Percentiles rank a stretch among this genome's conserved stretches.
phyloP scores from a whole-genome alignment of 2,329 filamentous ascomycete species.

The Paraphaeosphaeria minitans region DNA sequence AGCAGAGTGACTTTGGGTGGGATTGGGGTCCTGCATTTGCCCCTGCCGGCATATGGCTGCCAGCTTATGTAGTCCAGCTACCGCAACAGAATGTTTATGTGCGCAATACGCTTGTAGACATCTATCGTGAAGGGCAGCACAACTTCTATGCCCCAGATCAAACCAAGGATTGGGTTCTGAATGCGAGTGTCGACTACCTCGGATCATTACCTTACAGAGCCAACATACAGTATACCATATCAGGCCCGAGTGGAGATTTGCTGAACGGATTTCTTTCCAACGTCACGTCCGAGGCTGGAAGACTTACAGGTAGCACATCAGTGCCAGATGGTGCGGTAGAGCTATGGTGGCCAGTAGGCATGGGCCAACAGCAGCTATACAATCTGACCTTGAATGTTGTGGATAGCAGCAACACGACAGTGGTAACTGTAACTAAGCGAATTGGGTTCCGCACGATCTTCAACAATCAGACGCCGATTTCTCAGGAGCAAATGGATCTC shows the following conservation, averaged over 20 bases:
- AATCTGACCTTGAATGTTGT: slow-evolving; percentile 58
- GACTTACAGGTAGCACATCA: slow-evolving; percentile 56
- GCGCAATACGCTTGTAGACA: slow-evolving; percentile 62
- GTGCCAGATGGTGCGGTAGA: slow-evolving; percentile 54
- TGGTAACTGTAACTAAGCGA: slow-evolving; percentile 58
- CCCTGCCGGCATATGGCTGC: slow-evolving; percentile 68
- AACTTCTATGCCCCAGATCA: slow-evolving; percentile 65
- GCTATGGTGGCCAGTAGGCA: slow-evolving; percentile 65
- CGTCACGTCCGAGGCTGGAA: slow-evolving; percentile 46
- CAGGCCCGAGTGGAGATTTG: slow-evolving; percentile 50
- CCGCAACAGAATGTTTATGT: slow-evolving; percentile 51
- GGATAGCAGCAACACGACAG: slow-evolving; percentile 38
- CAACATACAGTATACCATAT: slow-evolving; percentile 55
- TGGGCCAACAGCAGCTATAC: slow-evolving; percentile 64
- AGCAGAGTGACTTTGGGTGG: slow-evolving; percentile 69
- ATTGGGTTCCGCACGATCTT: slow-evolving; percentile 68
- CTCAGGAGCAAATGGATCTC: slow-evolving; percentile 57
- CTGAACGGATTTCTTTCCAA: slow-evolving; percentile 48
- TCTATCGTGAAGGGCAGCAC: slow-evolving; percentile 63
- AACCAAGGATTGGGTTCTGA: slow-evolving; percentile 62
- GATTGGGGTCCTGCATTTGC: slow-evolving; percentile 64
- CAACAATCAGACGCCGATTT: slow-evolving; percentile 61
- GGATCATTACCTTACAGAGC: slow-evolving; percentile 54
- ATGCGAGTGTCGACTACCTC: slow-evolving; percentile 64
- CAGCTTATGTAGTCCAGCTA: slow-evolving; percentile 62